These are phyloP conservation scores for Albatrellus ellisii DNA, from an alignment of 768 basidiomycete species.

Conservation along the genomic window DNA sequence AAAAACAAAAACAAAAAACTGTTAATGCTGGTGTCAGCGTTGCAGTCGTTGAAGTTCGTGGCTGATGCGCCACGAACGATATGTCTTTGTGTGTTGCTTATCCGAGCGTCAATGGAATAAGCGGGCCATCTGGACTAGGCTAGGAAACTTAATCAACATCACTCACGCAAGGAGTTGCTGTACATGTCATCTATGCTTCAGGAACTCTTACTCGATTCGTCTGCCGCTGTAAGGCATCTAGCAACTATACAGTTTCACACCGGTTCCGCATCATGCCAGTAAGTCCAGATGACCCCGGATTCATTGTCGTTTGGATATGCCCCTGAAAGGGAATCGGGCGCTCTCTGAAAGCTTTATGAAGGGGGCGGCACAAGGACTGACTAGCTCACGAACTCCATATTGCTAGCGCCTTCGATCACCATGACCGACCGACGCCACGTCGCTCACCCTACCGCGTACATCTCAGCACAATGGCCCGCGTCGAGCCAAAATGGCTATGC, in stretches of 20 bases:
- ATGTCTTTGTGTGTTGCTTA: too few species aligned
- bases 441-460: slow-evolving; percentile 5
- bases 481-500: slow-evolving; percentile 10
- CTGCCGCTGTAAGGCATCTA: slow-evolving; percentile 8
- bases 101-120: too few species aligned
- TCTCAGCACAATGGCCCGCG: slow-evolving; percentile 10
- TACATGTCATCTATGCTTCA: slow-evolving; percentile 8
- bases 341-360: slow-evolving; percentile 14
- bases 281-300: slow-evolving; percentile 3
- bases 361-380: slow-evolving; percentile 3
- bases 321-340: slow-evolving; percentile 11
- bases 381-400: slow-evolving; percentile 7
- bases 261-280: slow-evolving; percentile 10
- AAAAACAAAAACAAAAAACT: too few species aligned
- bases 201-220: slow-evolving; percentile 13
- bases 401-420: slow-evolving; percentile 8
- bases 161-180: too few species aligned
- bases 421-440: slow-evolving; percentile 13
- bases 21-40: too few species aligned
- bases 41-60: too few species aligned
- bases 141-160: too few species aligned
- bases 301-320: slow-evolving; percentile 7
- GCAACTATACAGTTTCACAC: slow-evolving; percentile 7
- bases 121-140: too few species aligned
- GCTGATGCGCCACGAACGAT: too few species aligned